Percentiles rank a stretch among this genome's conserved stretches.
Evolutionary conservation across 352 stramenopile genomes (phyloP).

Genomic region (Pythium insidiosum): DNA sequence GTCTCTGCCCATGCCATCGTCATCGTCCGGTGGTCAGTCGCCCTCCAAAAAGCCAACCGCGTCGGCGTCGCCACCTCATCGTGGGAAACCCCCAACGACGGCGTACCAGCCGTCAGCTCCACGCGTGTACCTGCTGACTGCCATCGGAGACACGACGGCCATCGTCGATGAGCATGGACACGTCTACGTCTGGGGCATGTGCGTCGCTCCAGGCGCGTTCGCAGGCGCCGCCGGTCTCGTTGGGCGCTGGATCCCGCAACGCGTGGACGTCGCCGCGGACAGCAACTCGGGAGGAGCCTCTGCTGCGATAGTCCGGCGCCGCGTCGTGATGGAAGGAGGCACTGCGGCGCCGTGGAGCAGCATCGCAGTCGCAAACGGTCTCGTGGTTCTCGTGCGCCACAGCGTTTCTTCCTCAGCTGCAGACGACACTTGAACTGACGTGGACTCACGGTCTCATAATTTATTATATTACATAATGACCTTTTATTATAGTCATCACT

Average conservation of each 20-base stretch:
- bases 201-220: background rate
- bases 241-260: slow-evolving; percentile 6
- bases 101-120: background rate
- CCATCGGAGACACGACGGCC: slow-evolving; percentile 17
- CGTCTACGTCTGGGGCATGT: slow-evolving; percentile 19
- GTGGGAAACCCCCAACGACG: background rate
- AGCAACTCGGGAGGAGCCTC: background rate
- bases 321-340: background rate
- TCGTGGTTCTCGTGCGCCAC: slow-evolving; percentile 28
- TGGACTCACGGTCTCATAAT: no score
- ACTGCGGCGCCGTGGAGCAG: slow-evolving; percentile 19
- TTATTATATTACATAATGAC: no score
- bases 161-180: slow-evolving; percentile 15
- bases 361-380: slow-evolving; percentile 36
- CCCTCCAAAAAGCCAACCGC: background rate
- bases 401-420: no score
- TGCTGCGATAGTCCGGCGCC: background rate
- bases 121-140: slow-evolving; percentile 13
- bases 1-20: background rate
- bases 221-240: slow-evolving; percentile 10
- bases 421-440: no score
- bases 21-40: background rate
- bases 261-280: background rate
- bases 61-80: no score
- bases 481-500: no score